Evolutionary conservation across 257 asterid species (phyloP), one percentile per base, ranked within the genome.

Genomic region (Hygrophila difformis): DNA sequence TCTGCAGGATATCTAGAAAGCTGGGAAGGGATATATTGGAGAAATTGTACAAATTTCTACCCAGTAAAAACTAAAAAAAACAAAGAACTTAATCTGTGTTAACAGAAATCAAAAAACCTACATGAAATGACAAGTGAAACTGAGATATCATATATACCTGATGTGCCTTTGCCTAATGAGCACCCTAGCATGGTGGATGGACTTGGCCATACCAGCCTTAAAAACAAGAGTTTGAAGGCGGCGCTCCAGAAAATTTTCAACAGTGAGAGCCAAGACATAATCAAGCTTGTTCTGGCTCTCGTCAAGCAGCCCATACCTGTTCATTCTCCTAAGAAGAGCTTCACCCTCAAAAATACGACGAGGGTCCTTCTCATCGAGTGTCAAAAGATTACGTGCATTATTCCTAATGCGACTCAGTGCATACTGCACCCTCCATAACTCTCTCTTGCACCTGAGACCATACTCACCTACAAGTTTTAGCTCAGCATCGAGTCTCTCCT

Each of bases 401-500:
- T 84, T 84, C 54, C 95, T 59, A 36, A 84, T 84, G 15, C 93
- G 83, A 65, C 96, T 85, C 70, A 85, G 62, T 3, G 85, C 94
- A 64, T 81, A 85, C 56, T 85, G 94, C 21, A 85, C 96, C 76
- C 96, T 85, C 96, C 92, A 85, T 9, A 85, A 73, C 75, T 81
- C 95, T 57, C 95, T 78, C 72, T 85, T 81, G 70, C 93, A 81
- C 67, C 96, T 64, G 16, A 82, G 62, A 19, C 92, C 96, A 66
- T 78, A 86, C 42, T 86, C 94, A 20, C 94, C 93, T 26, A 86
- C 94, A 34, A 86, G 83, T 84, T 60, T 86, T 37, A 86, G 63
- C 62, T 86, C 96, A 29, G 96, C 85, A 67, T 86, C 96, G 59
- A 86, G 65, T 2, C 96, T 67, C 55, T 85, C 96, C 78, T 86